Conservation (phyloP, 2,329 filamentous ascomycete genomes). For the Dactylellina sp. region DNA sequence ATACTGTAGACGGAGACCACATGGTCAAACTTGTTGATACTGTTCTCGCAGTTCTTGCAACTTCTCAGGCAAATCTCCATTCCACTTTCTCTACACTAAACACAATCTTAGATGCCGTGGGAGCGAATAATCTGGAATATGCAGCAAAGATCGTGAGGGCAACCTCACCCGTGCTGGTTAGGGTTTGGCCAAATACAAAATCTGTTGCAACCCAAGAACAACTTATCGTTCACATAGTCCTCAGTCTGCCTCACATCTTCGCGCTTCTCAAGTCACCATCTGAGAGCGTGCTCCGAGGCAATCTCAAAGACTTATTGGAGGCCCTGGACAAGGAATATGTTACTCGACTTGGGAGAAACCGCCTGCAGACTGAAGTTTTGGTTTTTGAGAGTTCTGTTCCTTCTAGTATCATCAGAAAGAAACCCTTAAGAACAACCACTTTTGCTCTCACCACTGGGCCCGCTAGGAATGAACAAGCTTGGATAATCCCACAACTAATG, state of each 20-base stretch:
- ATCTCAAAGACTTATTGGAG: conserved; percentile 75
- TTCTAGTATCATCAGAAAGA: conserved; percentile 68
- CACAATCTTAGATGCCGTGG: conserved; percentile 73
- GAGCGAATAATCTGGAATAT: conserved; percentile 76
- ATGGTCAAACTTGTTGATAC: conserved; percentile 69
- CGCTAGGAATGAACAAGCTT: conserved; percentile 60
- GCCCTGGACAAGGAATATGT: conserved; percentile 82
- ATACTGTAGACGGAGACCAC: conserved; percentile 67
- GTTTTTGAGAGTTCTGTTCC: conserved; percentile 69
- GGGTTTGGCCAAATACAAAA: conserved; percentile 79
- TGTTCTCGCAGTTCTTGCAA: conserved; percentile 66
- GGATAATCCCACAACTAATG: conserved; percentile 62
- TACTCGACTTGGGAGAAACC: conserved; percentile 73
- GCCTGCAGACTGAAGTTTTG: conserved; percentile 82
- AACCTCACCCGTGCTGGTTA: conserved; percentile 77
- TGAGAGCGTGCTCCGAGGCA: conserved; percentile 62
- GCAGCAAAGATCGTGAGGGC: conserved; percentile 72
- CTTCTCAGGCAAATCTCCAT: conserved; percentile 73
- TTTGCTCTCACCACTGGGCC: conserved; percentile 72
- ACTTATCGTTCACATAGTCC: conserved; percentile 74
- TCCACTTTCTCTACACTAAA: conserved; percentile 82
- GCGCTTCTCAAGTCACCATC: conserved; percentile 66
- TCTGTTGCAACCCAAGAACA: conserved; percentile 68
- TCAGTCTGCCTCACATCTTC: conserved; percentile 72
- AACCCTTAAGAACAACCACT: conserved; percentile 68